Percentiles rank a stretch among this genome's conserved stretches.
These are phyloP conservation scores for Cytospora schulzeri DNA, from an alignment of 2,329 filamentous ascomycete genomes.

Conservation along the genomic window DNA sequence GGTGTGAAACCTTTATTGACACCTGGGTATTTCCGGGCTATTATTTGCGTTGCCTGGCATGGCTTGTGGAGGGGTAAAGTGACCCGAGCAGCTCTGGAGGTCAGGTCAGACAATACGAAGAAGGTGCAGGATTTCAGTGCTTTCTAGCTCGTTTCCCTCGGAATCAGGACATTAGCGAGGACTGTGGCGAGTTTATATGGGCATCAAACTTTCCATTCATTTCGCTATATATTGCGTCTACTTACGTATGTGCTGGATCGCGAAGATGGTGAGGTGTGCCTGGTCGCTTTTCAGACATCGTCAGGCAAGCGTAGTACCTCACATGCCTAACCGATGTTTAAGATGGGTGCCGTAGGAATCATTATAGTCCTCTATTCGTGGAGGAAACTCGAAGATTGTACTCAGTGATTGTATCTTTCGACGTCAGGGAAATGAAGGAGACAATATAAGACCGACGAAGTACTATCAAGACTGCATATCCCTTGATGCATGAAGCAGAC, in stretches of 20 bases:
- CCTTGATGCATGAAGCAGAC: neutral
- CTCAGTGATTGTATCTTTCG: neutral
- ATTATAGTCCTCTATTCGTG: too few relatives aligned
- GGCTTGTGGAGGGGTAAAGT: conserved; percentile 1
- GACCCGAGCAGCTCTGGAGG: neutral
- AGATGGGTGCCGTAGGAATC: neutral
- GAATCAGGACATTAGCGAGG: neutral
- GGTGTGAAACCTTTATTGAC: neutral
- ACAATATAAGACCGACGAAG: neutral
- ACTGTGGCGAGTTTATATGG: neutral
- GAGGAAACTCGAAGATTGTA: too few relatives aligned
- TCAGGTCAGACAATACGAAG: conserved; percentile 5
- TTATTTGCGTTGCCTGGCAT: conserved; percentile 1
- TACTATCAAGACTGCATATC: neutral
- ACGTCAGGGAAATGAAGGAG: neutral
- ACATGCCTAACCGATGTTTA: neutral
- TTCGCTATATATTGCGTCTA: neutral
- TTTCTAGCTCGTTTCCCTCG: neutral
- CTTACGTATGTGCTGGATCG: neutral
- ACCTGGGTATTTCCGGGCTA: neutral
- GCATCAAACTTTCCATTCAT: neutral
- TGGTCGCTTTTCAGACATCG: conserved; percentile 1
- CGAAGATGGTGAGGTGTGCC: conserved; percentile 5
- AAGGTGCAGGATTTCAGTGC: neutral
- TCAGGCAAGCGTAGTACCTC: neutral